These are phyloP conservation scores for Podospora conica DNA, from an alignment of 495 filamentous ascomycete genomes.

Conservation along the genomic window DNA sequence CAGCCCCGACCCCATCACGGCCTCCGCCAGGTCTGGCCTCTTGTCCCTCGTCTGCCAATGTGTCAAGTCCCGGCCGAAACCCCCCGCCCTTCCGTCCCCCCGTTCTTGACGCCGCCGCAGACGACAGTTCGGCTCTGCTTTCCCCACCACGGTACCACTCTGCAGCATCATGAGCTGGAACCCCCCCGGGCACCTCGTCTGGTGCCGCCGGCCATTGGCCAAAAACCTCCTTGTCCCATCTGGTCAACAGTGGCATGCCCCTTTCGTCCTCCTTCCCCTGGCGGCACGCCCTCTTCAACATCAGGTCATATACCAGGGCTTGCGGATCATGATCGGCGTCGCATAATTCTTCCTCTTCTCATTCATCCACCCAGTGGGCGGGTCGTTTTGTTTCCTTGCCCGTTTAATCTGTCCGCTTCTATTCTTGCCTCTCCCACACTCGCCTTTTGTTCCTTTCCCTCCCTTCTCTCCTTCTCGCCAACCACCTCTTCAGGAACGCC, in stretches of 20 bases:
- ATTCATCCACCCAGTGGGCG: conserved; percentile 7
- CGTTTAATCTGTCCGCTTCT: conserved; percentile 20
- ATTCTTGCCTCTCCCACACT: conserved; percentile 9
- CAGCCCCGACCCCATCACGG: neutral
- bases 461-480: conserved; percentile 15
- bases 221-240: neutral
- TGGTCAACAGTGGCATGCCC: neutral
- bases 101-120: neutral
- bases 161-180: conserved; percentile 1
- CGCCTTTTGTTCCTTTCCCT: conserved; percentile 10
- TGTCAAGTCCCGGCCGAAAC: conserved; percentile 10
- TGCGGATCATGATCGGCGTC: conserved; percentile 25
- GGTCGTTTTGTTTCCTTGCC: conserved; percentile 9
- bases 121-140: neutral
- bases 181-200: neutral
- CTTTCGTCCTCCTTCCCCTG: conserved; percentile 5
- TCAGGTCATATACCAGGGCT: conserved; percentile 21
- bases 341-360: conserved; percentile 15
- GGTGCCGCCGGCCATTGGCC: conserved; percentile 8
- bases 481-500: conserved; percentile 8
- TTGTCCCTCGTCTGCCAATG: neutral
- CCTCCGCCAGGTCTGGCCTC: neutral
- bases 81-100: neutral
- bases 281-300: conserved; percentile 4
- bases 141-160: conserved; percentile 8